Evolutionary conservation across 2,329 filamentous ascomycete genomes (phyloP).

Genomic region (Tolypocladium cylindrosporum): DNA sequence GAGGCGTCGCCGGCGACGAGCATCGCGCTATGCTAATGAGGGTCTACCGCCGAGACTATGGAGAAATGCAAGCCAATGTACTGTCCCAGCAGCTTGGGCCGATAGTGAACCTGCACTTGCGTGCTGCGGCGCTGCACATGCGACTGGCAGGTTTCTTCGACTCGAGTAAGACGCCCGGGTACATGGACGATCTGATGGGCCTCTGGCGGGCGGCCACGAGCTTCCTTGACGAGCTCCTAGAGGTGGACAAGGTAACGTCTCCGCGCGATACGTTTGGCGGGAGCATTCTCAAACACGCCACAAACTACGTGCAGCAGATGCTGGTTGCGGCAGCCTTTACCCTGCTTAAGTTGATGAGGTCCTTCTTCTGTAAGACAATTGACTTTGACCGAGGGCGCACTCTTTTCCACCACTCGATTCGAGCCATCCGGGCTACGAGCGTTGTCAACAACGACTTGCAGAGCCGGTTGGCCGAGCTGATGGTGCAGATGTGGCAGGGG

Average conservation of each 20-base stretch:
- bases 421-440: constrained; percentile 60
- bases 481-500: constrained; percentile 79
- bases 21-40: constrained; percentile 57
- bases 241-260: constrained; percentile 38
- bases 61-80: constrained; percentile 52
- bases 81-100: constrained; percentile 48
- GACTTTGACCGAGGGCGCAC: constrained; percentile 57
- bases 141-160: constrained; percentile 75
- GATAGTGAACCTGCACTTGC: constrained; percentile 55
- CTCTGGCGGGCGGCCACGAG: constrained; percentile 62
- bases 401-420: constrained; percentile 62
- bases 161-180: constrained; percentile 59
- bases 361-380: constrained; percentile 63
- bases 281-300: constrained; percentile 54
- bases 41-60: constrained; percentile 55
- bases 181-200: constrained; percentile 64
- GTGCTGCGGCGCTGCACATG: constrained; percentile 64
- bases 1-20: constrained; percentile 58
- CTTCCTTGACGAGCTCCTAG: constrained; percentile 57
- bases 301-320: constrained; percentile 77
- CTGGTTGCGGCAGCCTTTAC: constrained; percentile 72
- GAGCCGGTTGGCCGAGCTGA: constrained; percentile 71
- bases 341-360: constrained; percentile 67
- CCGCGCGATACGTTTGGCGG: constrained; percentile 35
- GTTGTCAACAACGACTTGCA: constrained; percentile 71